Evolutionary conservation across 2,329 filamentous ascomycete genomes (phyloP).

Genomic region (Gnomoniopsis smithogilvyi): DNA sequence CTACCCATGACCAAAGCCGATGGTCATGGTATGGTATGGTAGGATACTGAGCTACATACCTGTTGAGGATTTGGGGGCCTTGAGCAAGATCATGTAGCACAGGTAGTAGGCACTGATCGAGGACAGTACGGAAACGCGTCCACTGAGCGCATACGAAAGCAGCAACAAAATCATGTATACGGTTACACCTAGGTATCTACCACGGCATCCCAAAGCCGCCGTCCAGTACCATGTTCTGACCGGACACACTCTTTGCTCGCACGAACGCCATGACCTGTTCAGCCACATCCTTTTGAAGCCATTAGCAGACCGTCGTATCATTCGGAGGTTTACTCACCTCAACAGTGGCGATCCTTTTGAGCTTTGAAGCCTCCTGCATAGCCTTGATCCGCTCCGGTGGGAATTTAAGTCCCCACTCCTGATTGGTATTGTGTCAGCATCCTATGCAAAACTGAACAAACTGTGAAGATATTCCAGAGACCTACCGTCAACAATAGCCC

Average conservation of each 20-base stretch:
- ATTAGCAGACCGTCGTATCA: not conserved
- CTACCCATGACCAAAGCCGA: no score
- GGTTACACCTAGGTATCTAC: not conserved
- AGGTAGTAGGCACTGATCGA: not conserved
- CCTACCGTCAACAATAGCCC: conserved; percentile 48
- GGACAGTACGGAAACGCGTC: not conserved
- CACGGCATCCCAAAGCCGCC: conserved; percentile 26
- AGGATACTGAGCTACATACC: not conserved
- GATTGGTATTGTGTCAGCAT: conserved; percentile 7
- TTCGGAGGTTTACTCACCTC: conserved; percentile 32
- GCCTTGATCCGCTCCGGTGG: conserved; percentile 51
- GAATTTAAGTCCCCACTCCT: conserved; percentile 64
- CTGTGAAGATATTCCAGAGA: not conserved
- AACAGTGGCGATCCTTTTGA: conserved; percentile 57
- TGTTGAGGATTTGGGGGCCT: not conserved
- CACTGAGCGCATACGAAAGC: not conserved
- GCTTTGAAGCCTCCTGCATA: conserved; percentile 51
- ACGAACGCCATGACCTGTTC: conserved; percentile 50
- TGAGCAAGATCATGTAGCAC: no score
- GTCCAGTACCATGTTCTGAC: conserved; percentile 50
- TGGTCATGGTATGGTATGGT: no score
- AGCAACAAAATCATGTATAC: not conserved
- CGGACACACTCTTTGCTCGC: conserved; percentile 46
- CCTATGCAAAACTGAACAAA: not conserved
- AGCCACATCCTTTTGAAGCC: conserved; percentile 43